Conservation (phyloP, 1,284 basidiomycete genomes). For the Termitomyces sp. region DNA sequence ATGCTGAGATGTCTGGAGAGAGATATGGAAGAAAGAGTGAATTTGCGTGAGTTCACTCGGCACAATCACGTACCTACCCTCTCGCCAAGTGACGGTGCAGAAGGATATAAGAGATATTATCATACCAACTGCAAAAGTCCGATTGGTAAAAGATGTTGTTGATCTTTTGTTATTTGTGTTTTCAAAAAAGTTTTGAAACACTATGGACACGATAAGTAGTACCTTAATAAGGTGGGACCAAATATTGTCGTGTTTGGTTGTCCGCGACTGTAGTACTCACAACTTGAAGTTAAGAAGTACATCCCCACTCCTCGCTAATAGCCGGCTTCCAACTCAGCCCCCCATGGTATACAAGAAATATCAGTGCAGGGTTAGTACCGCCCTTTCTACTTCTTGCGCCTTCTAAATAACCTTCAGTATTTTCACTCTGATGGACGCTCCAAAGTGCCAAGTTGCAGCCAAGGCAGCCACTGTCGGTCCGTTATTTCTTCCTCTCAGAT, state of each 20-base stretch:
- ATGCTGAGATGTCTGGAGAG: no score
- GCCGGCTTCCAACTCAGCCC: no score
- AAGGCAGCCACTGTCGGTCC: conserved; percentile 47
- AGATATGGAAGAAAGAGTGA: no score
- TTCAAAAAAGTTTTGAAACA: background rate
- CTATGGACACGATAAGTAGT: no score
- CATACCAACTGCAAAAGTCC: background rate
- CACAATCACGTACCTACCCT: no score
- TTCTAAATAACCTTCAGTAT: conserved; percentile 5
- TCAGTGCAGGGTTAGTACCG: conserved; percentile 12
- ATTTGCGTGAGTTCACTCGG: no score
- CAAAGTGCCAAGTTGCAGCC: conserved; percentile 34
- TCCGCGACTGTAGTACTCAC: no score
- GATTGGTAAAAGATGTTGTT: background rate
- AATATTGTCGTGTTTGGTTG: no score
- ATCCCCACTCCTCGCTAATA: no score
- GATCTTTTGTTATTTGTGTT: background rate
- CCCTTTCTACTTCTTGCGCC: background rate
- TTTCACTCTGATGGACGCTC: conserved; percentile 16
- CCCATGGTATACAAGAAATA: conserved; percentile 15
- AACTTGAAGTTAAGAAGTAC: no score
- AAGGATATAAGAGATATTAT: background rate
- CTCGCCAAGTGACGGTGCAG: background rate
- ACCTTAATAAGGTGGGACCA: no score
- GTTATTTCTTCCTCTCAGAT: conserved; percentile 9